These are phyloP conservation scores for Plectosphaerella cucumerina DNA, from an alignment of 2,329 filamentous ascomycete genomes.

Conservation along the genomic window DNA sequence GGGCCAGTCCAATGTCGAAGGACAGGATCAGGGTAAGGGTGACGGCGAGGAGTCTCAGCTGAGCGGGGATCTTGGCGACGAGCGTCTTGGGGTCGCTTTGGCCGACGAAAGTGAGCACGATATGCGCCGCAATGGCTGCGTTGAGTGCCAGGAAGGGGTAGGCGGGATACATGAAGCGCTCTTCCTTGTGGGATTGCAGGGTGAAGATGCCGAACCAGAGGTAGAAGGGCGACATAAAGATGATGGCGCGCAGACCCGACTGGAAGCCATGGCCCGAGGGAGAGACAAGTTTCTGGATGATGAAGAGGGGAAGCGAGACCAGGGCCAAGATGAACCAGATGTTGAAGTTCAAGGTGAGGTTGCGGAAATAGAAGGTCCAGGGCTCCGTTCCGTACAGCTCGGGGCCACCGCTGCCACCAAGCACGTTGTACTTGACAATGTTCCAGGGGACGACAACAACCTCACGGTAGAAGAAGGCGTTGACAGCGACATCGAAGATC, in stretches of 20 bases:
- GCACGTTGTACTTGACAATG: conserved; percentile 94
- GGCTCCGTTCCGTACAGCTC: conserved; percentile 94
- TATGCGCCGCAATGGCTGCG: conserved; percentile 78
- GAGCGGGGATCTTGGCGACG: conserved; percentile 66
- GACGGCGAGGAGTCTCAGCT: conserved; percentile 66
- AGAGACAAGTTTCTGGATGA: conserved; percentile 65
- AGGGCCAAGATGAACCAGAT: conserved; percentile 85
- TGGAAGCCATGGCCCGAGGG: conserved; percentile 59
- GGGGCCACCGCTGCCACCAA: conserved; percentile 76
- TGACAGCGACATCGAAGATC: conserved; percentile 66
- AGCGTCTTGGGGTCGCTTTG: conserved; percentile 63
- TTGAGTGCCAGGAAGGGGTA: conserved; percentile 91
- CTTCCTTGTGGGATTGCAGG: conserved; percentile 91
- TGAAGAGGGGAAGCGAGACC: conserved; percentile 67
- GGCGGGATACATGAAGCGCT: conserved; percentile 96
- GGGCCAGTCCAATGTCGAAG: conserved; percentile 62
- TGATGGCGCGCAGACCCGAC: conserved; percentile 68
- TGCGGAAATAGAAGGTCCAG: conserved; percentile 95
- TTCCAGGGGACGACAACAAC: conserved; percentile 78
- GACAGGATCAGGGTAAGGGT: conserved; percentile 58
- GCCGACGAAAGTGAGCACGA: conserved; percentile 71
- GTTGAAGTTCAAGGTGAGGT: conserved; percentile 91
- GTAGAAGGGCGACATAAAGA: conserved; percentile 84
- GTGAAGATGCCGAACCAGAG: conserved; percentile 93
- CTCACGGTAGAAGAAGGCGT: conserved; percentile 82